A percentile compares a stretch with the other conserved stretches of the same genome.
Conservation (phyloP, 441 rosid species). For the Euphorbia celastroides region DNA sequence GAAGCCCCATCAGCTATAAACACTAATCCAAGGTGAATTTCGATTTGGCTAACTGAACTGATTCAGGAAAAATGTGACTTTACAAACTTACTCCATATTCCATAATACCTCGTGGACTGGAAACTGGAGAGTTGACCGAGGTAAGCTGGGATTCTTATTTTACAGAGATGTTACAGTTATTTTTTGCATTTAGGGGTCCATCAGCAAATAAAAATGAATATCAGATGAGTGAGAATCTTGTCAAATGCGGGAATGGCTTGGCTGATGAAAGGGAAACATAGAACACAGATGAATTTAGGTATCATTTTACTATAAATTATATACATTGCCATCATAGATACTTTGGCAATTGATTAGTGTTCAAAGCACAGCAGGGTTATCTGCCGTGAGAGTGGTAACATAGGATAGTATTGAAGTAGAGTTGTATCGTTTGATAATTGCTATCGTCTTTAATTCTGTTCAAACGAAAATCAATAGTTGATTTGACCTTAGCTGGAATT, state of each 20-base stretch:
- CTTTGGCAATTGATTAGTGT: not conserved
- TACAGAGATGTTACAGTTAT: not conserved
- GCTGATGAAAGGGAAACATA: constrained; percentile 18
- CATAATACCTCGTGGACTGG: constrained; percentile 10
- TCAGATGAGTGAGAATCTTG: no score
- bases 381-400: not conserved
- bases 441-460: not conserved
- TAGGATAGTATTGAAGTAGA: not conserved
- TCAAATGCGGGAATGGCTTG: constrained; percentile 7
- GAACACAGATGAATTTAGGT: not conserved
- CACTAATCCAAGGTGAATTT: not conserved
- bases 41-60: not conserved
- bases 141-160: constrained; percentile 11
- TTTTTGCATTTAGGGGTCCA: constrained; percentile 12
- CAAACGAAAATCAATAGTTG: not conserved
- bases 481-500: no score
- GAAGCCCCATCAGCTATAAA: not conserved
- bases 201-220: constrained; percentile 3
- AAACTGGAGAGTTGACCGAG: constrained; percentile 13
- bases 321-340: not conserved
- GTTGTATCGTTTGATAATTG: not conserved
- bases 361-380: not conserved
- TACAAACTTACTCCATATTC: not conserved
- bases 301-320: not conserved
- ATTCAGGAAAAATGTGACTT: not conserved